Conservation (phyloP, 2,329 filamentous ascomycete species). For the Tolypocladium amazonense region DNA sequence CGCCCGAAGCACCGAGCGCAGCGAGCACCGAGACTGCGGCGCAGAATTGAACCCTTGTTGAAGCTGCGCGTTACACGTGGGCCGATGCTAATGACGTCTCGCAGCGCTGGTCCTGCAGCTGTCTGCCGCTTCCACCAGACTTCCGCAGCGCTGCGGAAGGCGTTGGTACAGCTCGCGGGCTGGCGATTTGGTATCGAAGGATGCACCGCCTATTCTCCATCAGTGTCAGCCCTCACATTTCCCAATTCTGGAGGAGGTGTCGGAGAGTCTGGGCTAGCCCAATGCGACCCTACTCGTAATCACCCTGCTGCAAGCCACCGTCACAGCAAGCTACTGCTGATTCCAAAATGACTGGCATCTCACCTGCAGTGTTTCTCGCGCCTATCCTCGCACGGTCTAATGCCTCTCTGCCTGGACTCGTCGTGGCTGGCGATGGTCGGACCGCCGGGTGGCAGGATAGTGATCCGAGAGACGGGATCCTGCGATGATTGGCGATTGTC, state of each 20-base stretch:
- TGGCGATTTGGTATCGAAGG: not conserved
- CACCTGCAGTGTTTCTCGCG: not conserved
- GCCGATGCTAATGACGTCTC: not conserved
- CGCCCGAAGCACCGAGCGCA: slow-evolving; percentile 11
- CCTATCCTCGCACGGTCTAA: not conserved
- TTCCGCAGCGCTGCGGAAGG: not conserved
- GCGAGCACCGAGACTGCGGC: no score
- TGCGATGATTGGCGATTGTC: not conserved
- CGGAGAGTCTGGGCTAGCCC: not conserved
- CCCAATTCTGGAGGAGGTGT: not conserved
- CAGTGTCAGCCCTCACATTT: not conserved
- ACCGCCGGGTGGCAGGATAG: not conserved
- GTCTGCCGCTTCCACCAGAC: not conserved
- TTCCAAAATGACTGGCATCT: not conserved
- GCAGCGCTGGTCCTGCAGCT: not conserved
- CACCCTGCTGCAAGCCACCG: slow-evolving; percentile 1
- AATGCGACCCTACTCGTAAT: not conserved
- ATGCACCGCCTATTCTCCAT: not conserved
- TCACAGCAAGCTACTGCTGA: not conserved
- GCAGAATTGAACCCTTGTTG: not conserved
- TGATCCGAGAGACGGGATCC: not conserved
- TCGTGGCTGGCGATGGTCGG: not conserved
- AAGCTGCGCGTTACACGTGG: not conserved
- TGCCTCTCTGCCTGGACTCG: not conserved
- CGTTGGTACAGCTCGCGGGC: not conserved